phyloP scores from a whole-genome alignment of 345 rosid genomes.

The Eutrema japonicum region DNA sequence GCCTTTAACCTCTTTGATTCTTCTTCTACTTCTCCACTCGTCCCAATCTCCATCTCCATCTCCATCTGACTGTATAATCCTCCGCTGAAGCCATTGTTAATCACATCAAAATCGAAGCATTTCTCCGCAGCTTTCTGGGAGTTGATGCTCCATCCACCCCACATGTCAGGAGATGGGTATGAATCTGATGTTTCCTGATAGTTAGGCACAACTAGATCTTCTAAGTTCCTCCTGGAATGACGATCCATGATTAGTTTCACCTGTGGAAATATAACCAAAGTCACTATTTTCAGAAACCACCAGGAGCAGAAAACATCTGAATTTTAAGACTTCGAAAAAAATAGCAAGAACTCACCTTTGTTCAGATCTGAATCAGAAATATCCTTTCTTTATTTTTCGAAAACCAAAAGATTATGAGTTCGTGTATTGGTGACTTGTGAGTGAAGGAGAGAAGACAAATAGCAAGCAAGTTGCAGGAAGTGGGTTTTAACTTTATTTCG shows the following conservation, averaged over 20 bases:
- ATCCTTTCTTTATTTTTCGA: neutral
- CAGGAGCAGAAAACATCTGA: neutral
- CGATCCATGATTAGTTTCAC: conserved; percentile 37
- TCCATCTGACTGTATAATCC: conserved; percentile 40
- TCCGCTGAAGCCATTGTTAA: conserved; percentile 46
- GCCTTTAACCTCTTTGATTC: conserved; percentile 38
- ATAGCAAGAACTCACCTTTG: conserved; percentile 21
- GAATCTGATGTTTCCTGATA: conserved; percentile 46
- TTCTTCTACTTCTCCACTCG: conserved; percentile 11
- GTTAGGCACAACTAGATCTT: conserved; percentile 44
- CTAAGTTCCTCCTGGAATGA: conserved; percentile 33
- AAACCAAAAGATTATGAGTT: neutral
- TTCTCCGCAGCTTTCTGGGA: conserved; percentile 37
- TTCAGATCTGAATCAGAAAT: conserved; percentile 19
- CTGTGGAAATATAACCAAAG: conserved; percentile 6
- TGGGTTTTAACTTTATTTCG: conserved; percentile 28
- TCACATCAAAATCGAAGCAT: conserved; percentile 42
- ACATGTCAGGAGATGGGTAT: conserved; percentile 40
- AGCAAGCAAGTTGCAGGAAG: conserved; percentile 34
- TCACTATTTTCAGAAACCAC: conserved; percentile 11
- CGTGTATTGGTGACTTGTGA: conserved; percentile 24
- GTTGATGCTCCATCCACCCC: conserved; percentile 41
- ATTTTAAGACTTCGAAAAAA: neutral
- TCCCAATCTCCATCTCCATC: conserved; percentile 23
- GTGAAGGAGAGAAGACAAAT: conserved; percentile 6